phyloP scores from a whole-genome alignment of 169 alveolate species.

The Theileria annulata region DNA sequence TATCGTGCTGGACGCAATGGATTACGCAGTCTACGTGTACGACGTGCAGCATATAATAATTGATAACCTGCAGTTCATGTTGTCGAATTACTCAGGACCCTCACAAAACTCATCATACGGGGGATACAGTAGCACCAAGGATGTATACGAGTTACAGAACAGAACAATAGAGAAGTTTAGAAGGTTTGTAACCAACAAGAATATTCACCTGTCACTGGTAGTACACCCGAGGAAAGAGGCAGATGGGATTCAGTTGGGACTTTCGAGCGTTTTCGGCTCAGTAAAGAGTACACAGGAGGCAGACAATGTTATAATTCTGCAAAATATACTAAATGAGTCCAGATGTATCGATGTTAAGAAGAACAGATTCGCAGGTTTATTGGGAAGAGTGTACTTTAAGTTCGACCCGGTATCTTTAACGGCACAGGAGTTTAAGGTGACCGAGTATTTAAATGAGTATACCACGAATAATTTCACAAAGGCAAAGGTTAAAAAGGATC shows the following conservation, averaged over 20 bases:
- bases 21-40: slow-evolving; percentile 90
- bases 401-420: slow-evolving; percentile 75
- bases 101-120: slow-evolving; percentile 78
- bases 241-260: slow-evolving; percentile 86
- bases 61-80: slow-evolving; percentile 92
- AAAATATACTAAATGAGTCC: slow-evolving; percentile 77
- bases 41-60: slow-evolving; percentile 90
- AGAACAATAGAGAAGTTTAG: slow-evolving; percentile 87
- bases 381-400: slow-evolving; percentile 85
- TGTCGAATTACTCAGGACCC: slow-evolving; percentile 56
- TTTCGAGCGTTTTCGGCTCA: slow-evolving; percentile 92
- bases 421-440: slow-evolving; percentile 56
- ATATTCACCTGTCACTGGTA: slow-evolving; percentile 90
- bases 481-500: background rate
- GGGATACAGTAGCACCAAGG: slow-evolving; percentile 13
- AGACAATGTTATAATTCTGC: slow-evolving; percentile 90
- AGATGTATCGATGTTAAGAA: slow-evolving; percentile 88
- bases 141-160: slow-evolving; percentile 89
- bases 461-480: background rate
- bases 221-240: slow-evolving; percentile 95
- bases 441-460: slow-evolving; percentile 25
- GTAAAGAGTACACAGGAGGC: slow-evolving; percentile 96
- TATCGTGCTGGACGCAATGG: slow-evolving; percentile 89
- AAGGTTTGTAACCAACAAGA: slow-evolving; percentile 85
- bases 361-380: slow-evolving; percentile 91